Base-by-base conservation (phyloP, 2,329 filamentous ascomycete genomes). In the Ophiosphaerella narmari region DNA sequence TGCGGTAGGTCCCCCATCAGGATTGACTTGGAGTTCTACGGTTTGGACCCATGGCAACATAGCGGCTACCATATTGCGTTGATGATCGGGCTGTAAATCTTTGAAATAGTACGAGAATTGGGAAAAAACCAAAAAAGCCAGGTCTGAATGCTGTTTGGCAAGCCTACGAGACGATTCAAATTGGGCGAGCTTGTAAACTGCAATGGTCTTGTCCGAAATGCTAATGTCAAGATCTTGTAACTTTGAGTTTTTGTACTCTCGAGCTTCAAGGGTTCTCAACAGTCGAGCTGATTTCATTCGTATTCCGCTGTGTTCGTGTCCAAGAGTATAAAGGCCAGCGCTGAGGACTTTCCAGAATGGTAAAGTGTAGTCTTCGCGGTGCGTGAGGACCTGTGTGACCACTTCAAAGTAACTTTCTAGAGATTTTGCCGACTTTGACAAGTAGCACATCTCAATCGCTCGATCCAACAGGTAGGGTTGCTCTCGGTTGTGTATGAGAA, bases 211-310 rank as follows among this genome's bases (percentile, higher is more conserved):
- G 75, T 99, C 95, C 0, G 93, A 95, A 50, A 99, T 94, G 70
- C 92, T 97, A 64, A 99, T 97, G 66, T 99, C 94, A 51, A 97
- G 95, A 70, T 99, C 94, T 68, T 96, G 91, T 6, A 99, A 86
- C 67, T 95, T 95, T 1, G 93, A 96, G 57, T 86, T 94, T 59
- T 89, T 88, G 57, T 87, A 84, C 58, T 94, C 89, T 21, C 90
- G 85, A 59, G 91, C 86, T 72, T 97, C 94, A 1, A 97, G 78
- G 0, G 86, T 86, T 35, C 91, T 84, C 11, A 99, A 79, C 29
- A 97, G 79, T 41, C 87, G 85, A 1, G 89, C 89, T 1, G 94
- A 94, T 71, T 95, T 95, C 63, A 90, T 91, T 36, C 94, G 82
- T 37, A 97, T 91, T 51, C 91, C 87, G 59, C 89, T 92, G 66